Base-by-base conservation (phyloP, 176 grass and related monocot species). In the Lolium multiflorum region DNA sequence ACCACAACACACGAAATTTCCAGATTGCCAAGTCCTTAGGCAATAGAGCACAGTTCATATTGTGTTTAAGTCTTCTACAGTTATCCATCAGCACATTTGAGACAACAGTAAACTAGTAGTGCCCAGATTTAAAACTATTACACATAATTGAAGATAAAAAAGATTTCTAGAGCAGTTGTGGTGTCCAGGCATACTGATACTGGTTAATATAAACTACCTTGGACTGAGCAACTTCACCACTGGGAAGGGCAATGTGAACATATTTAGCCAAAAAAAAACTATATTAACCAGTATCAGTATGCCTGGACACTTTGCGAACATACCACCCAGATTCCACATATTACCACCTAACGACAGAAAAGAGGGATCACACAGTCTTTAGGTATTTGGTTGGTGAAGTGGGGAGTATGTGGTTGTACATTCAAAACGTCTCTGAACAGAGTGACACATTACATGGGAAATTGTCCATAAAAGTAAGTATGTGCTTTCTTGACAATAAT, bases 361-460 rank as follows among this genome's bases (percentile, higher is more conserved):
- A 84, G 78, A 41, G 5, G 28, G 20, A 49, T 9, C 61, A 58
- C 41, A 37, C 3, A 38, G 35, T 20, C 5, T 8, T 49, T 39
- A 37, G 25, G 37, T 77, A 9, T 13, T 83, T 59, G 25, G 8
- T 60, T 71, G 39, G 58, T 7, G n/a, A 79, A 54, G 21, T 16
- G 7, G 75, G 11, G 67, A 80, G 38, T 38, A 21, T 65, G 16
- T 20, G 38, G 52, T 15, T 20, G 26, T 58, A 25, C 37, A 80
- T 51, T 84, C 9, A 1, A 24, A 75, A 81, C 15, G 11, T 85
- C 60, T 81, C 24, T 11, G 68, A 50, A 80, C 68, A 89, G 5
- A 28, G 41, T 28, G 59, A 74, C 58, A 59, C 41, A 60, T 76
- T 11, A 17, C 21, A 25, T 59, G 17, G 6, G 21, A 24, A 56